Percentiles rank a stretch among this genome's conserved stretches.
Evolutionary conservation across 2,329 filamentous ascomycete genomes (phyloP).

Genomic region (Periconia digitata): DNA sequence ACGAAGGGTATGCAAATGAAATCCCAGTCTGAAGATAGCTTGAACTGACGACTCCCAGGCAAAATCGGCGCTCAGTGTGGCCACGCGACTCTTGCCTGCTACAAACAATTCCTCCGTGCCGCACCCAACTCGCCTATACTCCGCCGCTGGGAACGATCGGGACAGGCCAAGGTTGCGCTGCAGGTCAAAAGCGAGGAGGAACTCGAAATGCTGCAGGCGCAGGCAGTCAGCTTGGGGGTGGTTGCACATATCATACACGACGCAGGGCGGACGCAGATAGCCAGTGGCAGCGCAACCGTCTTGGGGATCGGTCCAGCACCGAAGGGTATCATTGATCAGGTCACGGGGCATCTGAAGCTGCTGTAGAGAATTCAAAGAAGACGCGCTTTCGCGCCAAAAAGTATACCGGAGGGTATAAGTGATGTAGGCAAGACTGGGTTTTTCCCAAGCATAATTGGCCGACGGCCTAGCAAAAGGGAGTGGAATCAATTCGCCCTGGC

Average conservation of each 20-base stretch:
- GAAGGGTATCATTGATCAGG: slow-evolving; percentile 80
- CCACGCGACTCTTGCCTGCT: slow-evolving; percentile 96
- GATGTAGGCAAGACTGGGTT: slow-evolving; percentile 79
- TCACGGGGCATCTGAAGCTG: slow-evolving; percentile 84
- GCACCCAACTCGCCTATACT: slow-evolving; percentile 64
- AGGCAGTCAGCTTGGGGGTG: slow-evolving; percentile 79
- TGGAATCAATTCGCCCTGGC: slow-evolving; percentile 43
- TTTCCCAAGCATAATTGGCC: slow-evolving; percentile 85
- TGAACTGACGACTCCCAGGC: slow-evolving; percentile 55
- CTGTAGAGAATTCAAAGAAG: slow-evolving; percentile 52
- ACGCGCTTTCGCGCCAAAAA: background rate
- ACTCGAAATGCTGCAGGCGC: slow-evolving; percentile 72
- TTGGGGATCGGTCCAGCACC: slow-evolving; percentile 75
- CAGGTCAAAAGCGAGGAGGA: slow-evolving; percentile 86
- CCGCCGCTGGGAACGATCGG: slow-evolving; percentile 78
- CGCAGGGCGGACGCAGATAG: slow-evolving; percentile 96
- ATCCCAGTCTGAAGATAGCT: background rate
- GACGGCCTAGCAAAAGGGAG: slow-evolving; percentile 86
- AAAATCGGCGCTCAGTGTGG: slow-evolving; percentile 96
- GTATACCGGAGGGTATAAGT: background rate
- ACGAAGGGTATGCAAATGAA: slow-evolving; percentile 71
- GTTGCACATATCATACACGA: slow-evolving; percentile 90
- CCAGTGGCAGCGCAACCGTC: slow-evolving; percentile 87
- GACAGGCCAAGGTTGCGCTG: slow-evolving; percentile 92
- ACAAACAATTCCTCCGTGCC: slow-evolving; percentile 72